Base-by-base conservation (phyloP, 1,284 basidiomycete species). In the Melampsora larici-populina region DNA sequence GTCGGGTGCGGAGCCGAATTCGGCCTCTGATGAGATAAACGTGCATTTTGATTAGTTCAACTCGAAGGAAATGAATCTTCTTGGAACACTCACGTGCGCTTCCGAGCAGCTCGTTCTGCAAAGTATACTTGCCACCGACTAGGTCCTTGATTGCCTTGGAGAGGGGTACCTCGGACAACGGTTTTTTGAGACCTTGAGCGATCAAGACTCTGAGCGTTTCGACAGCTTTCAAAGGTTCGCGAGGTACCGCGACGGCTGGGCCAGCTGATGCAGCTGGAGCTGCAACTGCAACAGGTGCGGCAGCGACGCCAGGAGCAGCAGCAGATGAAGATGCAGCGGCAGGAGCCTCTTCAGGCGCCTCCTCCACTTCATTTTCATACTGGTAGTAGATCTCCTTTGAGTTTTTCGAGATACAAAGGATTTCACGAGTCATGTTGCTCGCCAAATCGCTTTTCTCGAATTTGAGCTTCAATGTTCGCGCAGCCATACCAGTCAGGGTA, bases 111-210 rank as follows among this genome's bases (percentile, higher is more conserved):
- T 97, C 94, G 84, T 97, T 97, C 85, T 96, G 94, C 78, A 99
- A 87, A 0, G 96, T 98, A 33, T 94, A 97, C 86, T 99, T 99
- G 81, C 97, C 96, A 60, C 94, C 94, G 70, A 97, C 94, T 79
- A 98, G 90, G 83, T 99, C 96, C 86, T 98, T 98, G 87, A 99
- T 95, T 1, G 94, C 91, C 85, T 99, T 99, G 80, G 89, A 88
- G 21, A 94, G 87, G 1, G 94, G 91, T 74, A 99, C 87, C 81
- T 98, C 96, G 72, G 90, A 88, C 46, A 94, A 88, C 79, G 87
- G 89, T 88, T 98, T 99, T 90, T 99, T 99, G 83, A 99, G 87
- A 86, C 98, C 98, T 86, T 99, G 96, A 0, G 96, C 94, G 79
- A 99, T 91, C 84, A 99, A 91, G 81, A 90, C 88, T 70, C 89